These are phyloP conservation scores for Termitomyces bulborhizus DNA, from an alignment of 768 basidiomycete species.

Conservation along the genomic window DNA sequence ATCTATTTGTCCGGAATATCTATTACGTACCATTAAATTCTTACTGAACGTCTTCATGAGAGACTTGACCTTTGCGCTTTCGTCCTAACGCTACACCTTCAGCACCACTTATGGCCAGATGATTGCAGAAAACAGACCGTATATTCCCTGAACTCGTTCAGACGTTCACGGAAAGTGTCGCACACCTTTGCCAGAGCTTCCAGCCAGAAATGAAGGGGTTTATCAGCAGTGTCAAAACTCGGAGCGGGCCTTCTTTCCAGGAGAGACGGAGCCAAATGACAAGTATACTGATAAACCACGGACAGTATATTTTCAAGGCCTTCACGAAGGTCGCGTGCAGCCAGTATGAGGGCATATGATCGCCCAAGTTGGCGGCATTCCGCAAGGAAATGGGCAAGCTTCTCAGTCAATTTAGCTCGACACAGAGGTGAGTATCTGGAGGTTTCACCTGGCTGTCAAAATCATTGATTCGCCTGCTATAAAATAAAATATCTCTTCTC, in stretches of 20 bases:
- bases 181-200: conserved; percentile 7
- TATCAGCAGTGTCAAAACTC: not conserved
- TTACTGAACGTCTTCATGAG: conserved; percentile 8
- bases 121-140: conserved; percentile 11
- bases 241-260: not conserved
- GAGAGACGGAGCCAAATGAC: not conserved
- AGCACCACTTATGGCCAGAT: not conserved
- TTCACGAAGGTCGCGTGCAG: conserved; percentile 10
- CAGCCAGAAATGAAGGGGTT: conserved; percentile 6
- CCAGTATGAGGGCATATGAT: conserved; percentile 15
- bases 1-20: not conserved
- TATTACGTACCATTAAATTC: conserved; percentile 8
- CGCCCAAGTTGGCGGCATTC: conserved; percentile 14
- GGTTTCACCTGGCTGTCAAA: not conserved
- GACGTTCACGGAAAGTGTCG: conserved; percentile 8
- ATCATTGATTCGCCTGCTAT: not conserved
- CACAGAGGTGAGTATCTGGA: not conserved
- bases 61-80: conserved; percentile 6
- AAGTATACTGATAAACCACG: conserved; percentile 10
- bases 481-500: not conserved
- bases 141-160: conserved; percentile 16
- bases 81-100: not conserved
- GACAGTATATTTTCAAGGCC: conserved; percentile 7
- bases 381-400: conserved; percentile 10
- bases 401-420: not conserved